These are phyloP conservation scores for Lactarius quietus DNA, from an alignment of 768 basidiomycete species.

Conservation along the genomic window DNA sequence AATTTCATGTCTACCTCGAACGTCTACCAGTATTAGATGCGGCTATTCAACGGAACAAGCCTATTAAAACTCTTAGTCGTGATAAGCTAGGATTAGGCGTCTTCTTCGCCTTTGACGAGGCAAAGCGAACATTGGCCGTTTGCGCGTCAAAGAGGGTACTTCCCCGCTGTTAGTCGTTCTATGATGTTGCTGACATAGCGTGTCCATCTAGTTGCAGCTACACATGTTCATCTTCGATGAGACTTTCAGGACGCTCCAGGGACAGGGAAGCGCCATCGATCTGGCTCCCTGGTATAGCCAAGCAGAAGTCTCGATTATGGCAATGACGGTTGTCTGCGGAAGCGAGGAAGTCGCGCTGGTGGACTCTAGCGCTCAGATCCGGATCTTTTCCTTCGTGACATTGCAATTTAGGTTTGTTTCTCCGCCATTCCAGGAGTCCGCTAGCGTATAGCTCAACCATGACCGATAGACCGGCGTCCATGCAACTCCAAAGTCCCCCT, in stretches of 20 bases:
- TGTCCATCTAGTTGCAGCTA: conserved; percentile 32
- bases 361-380: conserved; percentile 40
- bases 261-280: conserved; percentile 40
- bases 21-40: neutral
- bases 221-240: conserved; percentile 51
- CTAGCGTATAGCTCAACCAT: neutral
- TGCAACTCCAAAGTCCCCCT: conserved; percentile 38
- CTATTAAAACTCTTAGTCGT: conserved; percentile 34
- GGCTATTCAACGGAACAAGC: neutral
- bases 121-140: conserved; percentile 45
- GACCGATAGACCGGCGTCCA: conserved; percentile 40
- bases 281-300: conserved; percentile 44
- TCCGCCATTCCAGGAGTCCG: too few species aligned
- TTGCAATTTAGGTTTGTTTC: conserved; percentile 49
- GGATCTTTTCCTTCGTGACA: conserved; percentile 52
- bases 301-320: conserved; percentile 30
- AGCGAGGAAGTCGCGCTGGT: conserved; percentile 52
- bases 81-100: conserved; percentile 46
- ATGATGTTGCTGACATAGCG: neutral
- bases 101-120: conserved; percentile 50
- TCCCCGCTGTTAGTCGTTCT: neutral
- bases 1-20: conserved; percentile 17
- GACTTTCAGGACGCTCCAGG: conserved; percentile 38
- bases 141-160: conserved; percentile 42
- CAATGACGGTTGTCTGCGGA: conserved; percentile 44